These are phyloP conservation scores for Mariannaea elegans DNA, from an alignment of 2,329 filamentous ascomycete species.

Conservation along the genomic window DNA sequence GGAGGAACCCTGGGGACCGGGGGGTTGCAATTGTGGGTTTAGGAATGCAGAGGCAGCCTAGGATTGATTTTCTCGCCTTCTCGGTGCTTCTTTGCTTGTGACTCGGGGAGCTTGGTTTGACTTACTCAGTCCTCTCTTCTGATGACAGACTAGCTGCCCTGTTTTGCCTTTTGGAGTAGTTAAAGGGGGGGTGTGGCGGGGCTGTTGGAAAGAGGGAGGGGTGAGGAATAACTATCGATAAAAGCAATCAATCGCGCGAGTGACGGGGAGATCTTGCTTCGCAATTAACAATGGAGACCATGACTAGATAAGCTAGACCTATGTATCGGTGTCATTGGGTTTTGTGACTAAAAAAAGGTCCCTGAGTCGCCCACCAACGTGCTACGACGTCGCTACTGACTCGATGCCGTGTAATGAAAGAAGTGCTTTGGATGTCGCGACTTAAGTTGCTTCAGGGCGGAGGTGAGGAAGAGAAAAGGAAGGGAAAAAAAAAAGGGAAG, in stretches of 20 bases:
- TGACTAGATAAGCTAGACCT: constrained; percentile 65
- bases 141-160: constrained; percentile 4
- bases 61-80: constrained; percentile 11
- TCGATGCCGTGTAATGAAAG: constrained; percentile 22
- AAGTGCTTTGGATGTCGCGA: constrained; percentile 6
- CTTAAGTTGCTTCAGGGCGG: constrained; percentile 4
- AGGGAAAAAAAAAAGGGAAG: constrained; percentile 7
- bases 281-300: constrained; percentile 61
- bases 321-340: constrained; percentile 66
- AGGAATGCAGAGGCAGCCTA: constrained; percentile 26
- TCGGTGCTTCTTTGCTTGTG: constrained; percentile 21
- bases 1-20: constrained; percentile 29
- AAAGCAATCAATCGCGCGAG: constrained; percentile 10
- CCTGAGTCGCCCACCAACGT: constrained; percentile 26
- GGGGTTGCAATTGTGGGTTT: constrained; percentile 30
- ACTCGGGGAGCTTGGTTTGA: constrained; percentile 25
- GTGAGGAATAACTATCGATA: constrained; percentile 10
- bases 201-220: constrained; percentile 13
- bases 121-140: neutral
- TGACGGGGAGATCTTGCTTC: constrained; percentile 36
- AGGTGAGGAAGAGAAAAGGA: constrained; percentile 17
- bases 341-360: constrained; percentile 16
- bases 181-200: constrained; percentile 20
- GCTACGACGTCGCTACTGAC: constrained; percentile 21
- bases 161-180: neutral